phyloP scores from a whole-genome alignment of 225 moss, liverwort and hornwort species.

The Pseudoscleropodium purum region DNA sequence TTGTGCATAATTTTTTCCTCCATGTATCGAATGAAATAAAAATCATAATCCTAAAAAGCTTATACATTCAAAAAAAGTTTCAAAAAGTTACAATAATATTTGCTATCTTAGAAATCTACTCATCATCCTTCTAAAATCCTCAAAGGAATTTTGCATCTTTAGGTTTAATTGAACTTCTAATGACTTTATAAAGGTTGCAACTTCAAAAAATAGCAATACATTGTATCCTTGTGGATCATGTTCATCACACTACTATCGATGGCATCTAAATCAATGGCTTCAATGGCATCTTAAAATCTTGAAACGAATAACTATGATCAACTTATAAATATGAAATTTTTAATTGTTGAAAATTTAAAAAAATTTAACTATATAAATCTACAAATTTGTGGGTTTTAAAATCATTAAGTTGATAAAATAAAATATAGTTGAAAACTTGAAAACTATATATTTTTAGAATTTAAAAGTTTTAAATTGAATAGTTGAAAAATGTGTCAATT shows the following conservation, averaged over 20 bases:
- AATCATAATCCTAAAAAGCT: no score
- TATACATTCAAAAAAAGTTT: not conserved
- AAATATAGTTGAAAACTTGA: not conserved
- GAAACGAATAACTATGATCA: not conserved
- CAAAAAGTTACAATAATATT: not conserved
- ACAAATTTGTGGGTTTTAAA: fast-evolving
- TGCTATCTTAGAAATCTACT: fast-evolving
- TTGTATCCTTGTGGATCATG: not conserved
- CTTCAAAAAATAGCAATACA: not conserved
- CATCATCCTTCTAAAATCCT: fast-evolving
- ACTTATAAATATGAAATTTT: not conserved
- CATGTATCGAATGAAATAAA: not conserved
- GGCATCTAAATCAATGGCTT: not conserved
- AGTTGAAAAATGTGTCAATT: not conserved
- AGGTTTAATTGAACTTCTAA: not conserved
- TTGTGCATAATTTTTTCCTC: not conserved
- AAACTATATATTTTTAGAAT: not conserved
- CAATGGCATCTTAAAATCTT: not conserved
- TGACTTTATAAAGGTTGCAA: not conserved
- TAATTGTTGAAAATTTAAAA: not conserved
- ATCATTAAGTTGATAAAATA: not conserved
- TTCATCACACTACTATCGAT: not conserved
- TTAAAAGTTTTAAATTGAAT: no score
- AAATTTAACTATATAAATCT: not conserved
- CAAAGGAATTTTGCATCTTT: fast-evolving